These are phyloP conservation scores for Pythium angustatum DNA, from an alignment of 352 stramenopile genomes.

Conservation along the genomic window DNA sequence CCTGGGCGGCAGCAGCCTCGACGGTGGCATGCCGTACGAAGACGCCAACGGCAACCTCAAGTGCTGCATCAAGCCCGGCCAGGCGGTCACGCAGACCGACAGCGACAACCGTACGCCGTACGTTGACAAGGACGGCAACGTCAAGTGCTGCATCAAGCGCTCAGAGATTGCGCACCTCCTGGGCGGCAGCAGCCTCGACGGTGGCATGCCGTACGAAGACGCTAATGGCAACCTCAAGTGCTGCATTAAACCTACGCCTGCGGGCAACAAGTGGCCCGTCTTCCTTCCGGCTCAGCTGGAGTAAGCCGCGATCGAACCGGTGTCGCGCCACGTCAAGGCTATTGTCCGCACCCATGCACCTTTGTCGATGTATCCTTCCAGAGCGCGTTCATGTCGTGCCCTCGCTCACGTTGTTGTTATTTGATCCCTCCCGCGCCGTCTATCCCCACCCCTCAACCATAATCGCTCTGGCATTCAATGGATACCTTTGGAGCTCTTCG, in stretches of 20 bases:
- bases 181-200: background rate
- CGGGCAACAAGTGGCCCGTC: conserved; percentile 6
- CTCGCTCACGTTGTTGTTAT: no score
- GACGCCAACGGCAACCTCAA: conserved; percentile 17
- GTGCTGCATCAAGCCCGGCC: conserved; percentile 17
- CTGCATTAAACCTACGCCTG: conserved; percentile 1
- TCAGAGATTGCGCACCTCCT: conserved; percentile 9
- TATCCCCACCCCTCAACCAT: no score
- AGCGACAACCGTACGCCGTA: conserved; percentile 11
- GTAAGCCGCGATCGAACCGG: no score
- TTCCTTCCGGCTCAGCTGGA: background rate
- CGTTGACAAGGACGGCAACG: conserved; percentile 20
- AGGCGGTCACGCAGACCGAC: no score
- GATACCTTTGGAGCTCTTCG: no score
- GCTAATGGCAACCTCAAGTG: conserved; percentile 17
- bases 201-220: conserved; percentile 14
- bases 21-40: conserved; percentile 9
- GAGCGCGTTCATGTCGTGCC: no score
- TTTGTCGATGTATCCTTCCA: no score
- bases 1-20: background rate
- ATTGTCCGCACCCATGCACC: no score
- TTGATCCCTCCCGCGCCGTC: no score
- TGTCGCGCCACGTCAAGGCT: no score
- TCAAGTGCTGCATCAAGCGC: conserved; percentile 23
- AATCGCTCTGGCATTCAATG: no score